Conservation (phyloP, 257 asterid species). For the Sherardia arvensis region DNA sequence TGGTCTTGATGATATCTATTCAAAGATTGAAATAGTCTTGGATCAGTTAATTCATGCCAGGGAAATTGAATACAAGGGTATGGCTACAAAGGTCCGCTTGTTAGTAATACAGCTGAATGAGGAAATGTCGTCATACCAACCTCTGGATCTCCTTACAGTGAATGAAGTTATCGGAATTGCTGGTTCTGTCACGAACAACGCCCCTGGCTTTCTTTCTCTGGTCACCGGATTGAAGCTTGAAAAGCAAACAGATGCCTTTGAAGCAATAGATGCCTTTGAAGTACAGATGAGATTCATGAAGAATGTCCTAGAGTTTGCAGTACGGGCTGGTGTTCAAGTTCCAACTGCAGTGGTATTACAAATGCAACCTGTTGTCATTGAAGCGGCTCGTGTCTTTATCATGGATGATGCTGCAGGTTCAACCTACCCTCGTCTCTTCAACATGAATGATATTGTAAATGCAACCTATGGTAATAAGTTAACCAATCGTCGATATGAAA, state of each 20-base stretch:
- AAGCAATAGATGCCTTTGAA: not conserved
- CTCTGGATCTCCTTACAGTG: not conserved
- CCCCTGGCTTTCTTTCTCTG: not conserved
- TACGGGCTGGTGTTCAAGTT: not conserved
- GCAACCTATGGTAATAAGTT: not conserved
- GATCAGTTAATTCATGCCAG: no score
- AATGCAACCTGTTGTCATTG: not conserved
- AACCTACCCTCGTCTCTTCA: no score
- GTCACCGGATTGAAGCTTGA: no score
- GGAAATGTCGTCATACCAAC: not conserved
- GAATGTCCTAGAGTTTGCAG: not conserved
- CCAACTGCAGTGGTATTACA: not conserved
- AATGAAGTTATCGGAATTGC: not conserved
- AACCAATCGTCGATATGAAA: fast-evolving
- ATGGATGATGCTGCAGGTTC: no score
- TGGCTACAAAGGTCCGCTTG: no score
- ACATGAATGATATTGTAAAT: no score
- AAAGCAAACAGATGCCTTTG: not conserved
- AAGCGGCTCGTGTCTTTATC: not conserved
- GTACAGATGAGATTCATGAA: not conserved
- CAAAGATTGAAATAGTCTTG: no score
- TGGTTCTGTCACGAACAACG: not conserved
- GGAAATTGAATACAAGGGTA: no score
- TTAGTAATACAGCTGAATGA: no score
- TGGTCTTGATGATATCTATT: no score